Percentiles rank a stretch among this genome's conserved stretches.
Conservation (phyloP, 805 yeast genomes). For the Saccharomycopsis oosterbeekiorum region DNA sequence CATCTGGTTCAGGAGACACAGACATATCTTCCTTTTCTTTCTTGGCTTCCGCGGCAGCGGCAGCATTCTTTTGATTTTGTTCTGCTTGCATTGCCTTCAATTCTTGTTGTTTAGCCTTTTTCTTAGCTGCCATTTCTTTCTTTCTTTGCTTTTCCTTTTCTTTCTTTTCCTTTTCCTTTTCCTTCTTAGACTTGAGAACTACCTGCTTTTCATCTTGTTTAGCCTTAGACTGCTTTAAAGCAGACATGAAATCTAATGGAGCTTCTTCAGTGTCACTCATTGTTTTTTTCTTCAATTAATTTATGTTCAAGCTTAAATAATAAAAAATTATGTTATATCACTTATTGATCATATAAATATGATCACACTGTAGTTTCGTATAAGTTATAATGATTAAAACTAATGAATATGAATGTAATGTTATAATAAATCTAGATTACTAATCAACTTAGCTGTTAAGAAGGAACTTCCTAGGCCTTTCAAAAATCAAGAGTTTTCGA, state of each 20-base stretch:
- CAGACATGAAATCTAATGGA: slow-evolving; percentile 66
- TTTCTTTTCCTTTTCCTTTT: slow-evolving; percentile 89
- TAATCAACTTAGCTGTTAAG: background rate
- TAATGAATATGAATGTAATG: background rate
- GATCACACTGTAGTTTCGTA: background rate
- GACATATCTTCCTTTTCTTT: slow-evolving; percentile 27
- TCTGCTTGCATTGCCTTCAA: slow-evolving; percentile 44
- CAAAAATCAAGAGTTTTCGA: background rate
- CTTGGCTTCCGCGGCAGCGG: slow-evolving; percentile 28
- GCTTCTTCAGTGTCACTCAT: slow-evolving; percentile 32
- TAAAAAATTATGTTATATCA: background rate
- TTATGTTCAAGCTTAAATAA: background rate
- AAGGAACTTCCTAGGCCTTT: background rate
- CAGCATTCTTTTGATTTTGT: slow-evolving; percentile 27
- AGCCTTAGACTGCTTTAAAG: slow-evolving; percentile 69
- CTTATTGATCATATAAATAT: background rate
- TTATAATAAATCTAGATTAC: background rate
- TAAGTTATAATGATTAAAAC: background rate
- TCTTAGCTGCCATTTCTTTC: slow-evolving; percentile 81
- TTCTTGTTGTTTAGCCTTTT: slow-evolving; percentile 62
- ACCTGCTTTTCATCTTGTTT: slow-evolving; percentile 65
- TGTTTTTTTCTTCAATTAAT: background rate
- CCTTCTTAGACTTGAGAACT: slow-evolving; percentile 81
- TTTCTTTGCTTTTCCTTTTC: slow-evolving; percentile 84
- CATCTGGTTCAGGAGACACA: slow-evolving; percentile 29